phyloP scores from a whole-genome alignment of 1,284 basidiomycete genomes.

The Irpex rosettiformis region DNA sequence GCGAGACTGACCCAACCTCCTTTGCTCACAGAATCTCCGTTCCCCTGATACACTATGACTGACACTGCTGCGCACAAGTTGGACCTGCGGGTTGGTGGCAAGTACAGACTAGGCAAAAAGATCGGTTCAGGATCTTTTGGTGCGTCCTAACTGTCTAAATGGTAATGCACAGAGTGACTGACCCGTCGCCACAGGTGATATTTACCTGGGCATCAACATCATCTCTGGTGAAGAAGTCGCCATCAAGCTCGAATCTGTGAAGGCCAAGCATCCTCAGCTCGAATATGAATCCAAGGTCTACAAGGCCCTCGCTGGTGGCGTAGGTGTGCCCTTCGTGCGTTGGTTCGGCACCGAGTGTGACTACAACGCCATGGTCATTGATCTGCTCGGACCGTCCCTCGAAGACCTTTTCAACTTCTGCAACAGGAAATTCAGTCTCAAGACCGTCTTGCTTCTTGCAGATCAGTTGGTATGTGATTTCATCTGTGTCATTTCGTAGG shows the following conservation, averaged over 20 bases:
- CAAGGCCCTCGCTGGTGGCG: constrained; percentile 97
- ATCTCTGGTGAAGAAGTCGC: constrained; percentile 99
- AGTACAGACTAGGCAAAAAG: constrained; percentile 99
- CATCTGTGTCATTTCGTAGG: constrained; percentile 13
- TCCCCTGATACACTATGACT: constrained; percentile 45
- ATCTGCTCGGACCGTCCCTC: constrained; percentile 94
- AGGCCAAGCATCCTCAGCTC: constrained; percentile 99
- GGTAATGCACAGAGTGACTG: not conserved
- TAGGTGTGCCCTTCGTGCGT: constrained; percentile 96
- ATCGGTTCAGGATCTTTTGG: constrained; percentile 99
- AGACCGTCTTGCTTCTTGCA: constrained; percentile 95
- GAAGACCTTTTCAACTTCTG: constrained; percentile 99
- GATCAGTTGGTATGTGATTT: constrained; percentile 82
- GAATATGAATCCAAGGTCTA: constrained; percentile 98
- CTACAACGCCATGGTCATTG: constrained; percentile 99
- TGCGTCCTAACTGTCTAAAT: constrained; percentile 29
- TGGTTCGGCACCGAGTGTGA: constrained; percentile 99
- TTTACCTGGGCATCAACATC: constrained; percentile 99
- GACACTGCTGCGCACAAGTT: constrained; percentile 69
- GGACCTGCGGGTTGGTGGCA: constrained; percentile 96
- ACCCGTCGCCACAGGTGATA: constrained; percentile 68
- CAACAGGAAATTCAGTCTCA: constrained; percentile 96
- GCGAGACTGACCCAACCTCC: not conserved
- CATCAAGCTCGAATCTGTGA: constrained; percentile 99
- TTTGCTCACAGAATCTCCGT: not conserved